Evolutionary conservation across 2,329 filamentous ascomycete genomes (phyloP).

Genomic region (Colletotrichum sp.): DNA sequence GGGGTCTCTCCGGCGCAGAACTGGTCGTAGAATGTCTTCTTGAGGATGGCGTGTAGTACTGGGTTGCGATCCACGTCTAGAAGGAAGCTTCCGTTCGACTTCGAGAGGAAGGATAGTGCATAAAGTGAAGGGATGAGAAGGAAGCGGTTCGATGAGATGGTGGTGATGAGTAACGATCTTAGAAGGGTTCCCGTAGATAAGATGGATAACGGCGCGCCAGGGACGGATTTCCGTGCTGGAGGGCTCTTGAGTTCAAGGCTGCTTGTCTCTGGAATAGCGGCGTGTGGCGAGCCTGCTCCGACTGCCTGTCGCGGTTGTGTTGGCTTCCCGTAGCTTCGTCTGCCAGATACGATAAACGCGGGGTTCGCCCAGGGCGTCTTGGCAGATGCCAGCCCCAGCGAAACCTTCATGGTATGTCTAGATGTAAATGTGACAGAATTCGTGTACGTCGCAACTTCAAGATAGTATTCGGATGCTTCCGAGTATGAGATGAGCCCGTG

Average conservation of each 20-base stretch:
- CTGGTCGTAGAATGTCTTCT: conserved; percentile 58
- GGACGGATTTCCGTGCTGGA: not conserved
- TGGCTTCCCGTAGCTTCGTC: conserved; percentile 13
- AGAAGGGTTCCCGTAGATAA: conserved; percentile 40
- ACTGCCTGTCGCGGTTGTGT: conserved; percentile 5
- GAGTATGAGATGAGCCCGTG: not conserved
- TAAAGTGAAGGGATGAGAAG: conserved; percentile 42
- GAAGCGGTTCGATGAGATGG: conserved; percentile 49
- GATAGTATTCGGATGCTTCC: not conserved
- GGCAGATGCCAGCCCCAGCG: not conserved
- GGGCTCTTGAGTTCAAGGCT: not conserved
- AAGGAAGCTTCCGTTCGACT: conserved; percentile 33
- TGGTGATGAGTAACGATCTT: conserved; percentile 47
- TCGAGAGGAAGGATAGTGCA: conserved; percentile 41
- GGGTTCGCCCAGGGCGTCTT: conserved; percentile 6
- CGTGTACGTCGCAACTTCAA: not conserved
- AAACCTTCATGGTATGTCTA: not conserved
- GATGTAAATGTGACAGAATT: not conserved
- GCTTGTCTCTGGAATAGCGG: not conserved
- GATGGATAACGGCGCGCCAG: conserved; percentile 26
- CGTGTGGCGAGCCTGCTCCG: conserved; percentile 4
- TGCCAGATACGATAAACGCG: not conserved
- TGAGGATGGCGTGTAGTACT: conserved; percentile 50
- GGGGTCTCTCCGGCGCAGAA: conserved; percentile 60
- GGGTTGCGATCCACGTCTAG: conserved; percentile 55